A percentile compares a stretch with the other conserved stretches of the same genome.
Evolutionary conservation across 306 rosid genomes (phyloP).

Genomic region (Citrullus amarus): DNA sequence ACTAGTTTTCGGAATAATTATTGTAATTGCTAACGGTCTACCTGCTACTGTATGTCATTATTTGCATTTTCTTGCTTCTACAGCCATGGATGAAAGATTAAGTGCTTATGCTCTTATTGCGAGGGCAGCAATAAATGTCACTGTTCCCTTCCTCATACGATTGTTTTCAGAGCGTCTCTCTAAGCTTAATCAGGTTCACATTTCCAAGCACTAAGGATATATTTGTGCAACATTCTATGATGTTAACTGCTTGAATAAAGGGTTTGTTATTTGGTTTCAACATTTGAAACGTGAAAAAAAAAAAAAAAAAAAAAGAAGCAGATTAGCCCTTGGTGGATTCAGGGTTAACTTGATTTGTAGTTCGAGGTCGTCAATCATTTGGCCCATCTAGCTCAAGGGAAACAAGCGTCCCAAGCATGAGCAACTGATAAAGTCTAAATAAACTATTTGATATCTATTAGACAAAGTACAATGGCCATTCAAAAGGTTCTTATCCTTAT

Average conservation of each 20-base stretch:
- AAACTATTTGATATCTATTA: neutral
- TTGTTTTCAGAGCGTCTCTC: constrained; percentile 56
- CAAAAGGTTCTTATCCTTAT: neutral
- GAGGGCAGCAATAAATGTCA: constrained; percentile 59
- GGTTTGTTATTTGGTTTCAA: neutral
- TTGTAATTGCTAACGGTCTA: neutral
- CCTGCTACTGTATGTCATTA: constrained; percentile 9
- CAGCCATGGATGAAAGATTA: constrained; percentile 97
- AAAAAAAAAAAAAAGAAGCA: too few relatives aligned
- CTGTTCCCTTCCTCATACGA: constrained; percentile 63
- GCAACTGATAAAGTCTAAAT: neutral
- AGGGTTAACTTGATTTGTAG: neutral
- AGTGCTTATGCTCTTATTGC: constrained; percentile 92
- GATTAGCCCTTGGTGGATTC: neutral
- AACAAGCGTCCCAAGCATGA: neutral
- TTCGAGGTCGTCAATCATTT: neutral
- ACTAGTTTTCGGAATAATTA: neutral
- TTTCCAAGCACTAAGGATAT: constrained; percentile 9
- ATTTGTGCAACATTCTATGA: neutral
- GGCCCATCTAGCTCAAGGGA: neutral
- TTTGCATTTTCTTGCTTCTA: constrained; percentile 16
- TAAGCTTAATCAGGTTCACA: constrained; percentile 64
- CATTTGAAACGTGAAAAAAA: neutral
- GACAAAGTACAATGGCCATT: neutral
- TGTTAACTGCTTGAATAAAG: neutral